Conservation (phyloP, 2,329 filamentous ascomycete species). For the Leptographium procerum region DNA sequence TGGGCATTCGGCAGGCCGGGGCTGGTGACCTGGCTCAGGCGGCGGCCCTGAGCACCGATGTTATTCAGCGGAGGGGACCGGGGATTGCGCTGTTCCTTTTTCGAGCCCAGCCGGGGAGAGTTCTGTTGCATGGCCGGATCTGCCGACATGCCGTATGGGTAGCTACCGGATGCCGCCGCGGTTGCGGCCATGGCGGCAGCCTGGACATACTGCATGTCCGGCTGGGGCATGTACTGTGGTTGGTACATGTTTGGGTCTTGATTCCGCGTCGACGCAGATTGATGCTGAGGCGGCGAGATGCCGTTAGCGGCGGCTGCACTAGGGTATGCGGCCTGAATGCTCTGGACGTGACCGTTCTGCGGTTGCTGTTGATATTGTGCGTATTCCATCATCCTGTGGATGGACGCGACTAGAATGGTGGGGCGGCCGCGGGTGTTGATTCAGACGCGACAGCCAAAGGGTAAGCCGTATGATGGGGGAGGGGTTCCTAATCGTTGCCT, state of each 20-base stretch:
- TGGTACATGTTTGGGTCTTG: slow-evolving; percentile 68
- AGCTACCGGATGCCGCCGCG: slow-evolving; percentile 75
- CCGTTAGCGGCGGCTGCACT: slow-evolving; percentile 41
- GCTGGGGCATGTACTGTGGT: slow-evolving; percentile 61
- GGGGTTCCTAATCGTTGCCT: background rate
- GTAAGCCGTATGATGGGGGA: too few species aligned
- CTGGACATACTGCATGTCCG: slow-evolving; percentile 78
- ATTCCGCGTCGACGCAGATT: background rate
- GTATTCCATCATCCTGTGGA: slow-evolving; percentile 55
- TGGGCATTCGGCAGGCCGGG: slow-evolving; percentile 63
- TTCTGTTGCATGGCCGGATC: slow-evolving; percentile 58
- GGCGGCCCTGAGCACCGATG: slow-evolving; percentile 42
- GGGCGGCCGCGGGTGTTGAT: background rate
- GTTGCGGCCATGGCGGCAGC: slow-evolving; percentile 88
- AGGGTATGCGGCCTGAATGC: slow-evolving; percentile 53
- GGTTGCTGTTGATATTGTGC: slow-evolving; percentile 60
- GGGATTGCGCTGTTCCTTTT: slow-evolving; percentile 59
- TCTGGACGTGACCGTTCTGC: slow-evolving; percentile 55
- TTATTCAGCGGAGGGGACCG: slow-evolving; percentile 67
- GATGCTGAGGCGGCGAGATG: slow-evolving; percentile 52
- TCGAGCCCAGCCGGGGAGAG: slow-evolving; percentile 70
- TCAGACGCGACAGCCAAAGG: background rate
- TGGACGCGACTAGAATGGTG: slow-evolving; percentile 2
- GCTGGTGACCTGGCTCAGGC: slow-evolving; percentile 68
- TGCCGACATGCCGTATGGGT: slow-evolving; percentile 56